These are phyloP conservation scores for Gamarada debralockiae DNA, from an alignment of 495 filamentous ascomycete species.

Conservation along the genomic window DNA sequence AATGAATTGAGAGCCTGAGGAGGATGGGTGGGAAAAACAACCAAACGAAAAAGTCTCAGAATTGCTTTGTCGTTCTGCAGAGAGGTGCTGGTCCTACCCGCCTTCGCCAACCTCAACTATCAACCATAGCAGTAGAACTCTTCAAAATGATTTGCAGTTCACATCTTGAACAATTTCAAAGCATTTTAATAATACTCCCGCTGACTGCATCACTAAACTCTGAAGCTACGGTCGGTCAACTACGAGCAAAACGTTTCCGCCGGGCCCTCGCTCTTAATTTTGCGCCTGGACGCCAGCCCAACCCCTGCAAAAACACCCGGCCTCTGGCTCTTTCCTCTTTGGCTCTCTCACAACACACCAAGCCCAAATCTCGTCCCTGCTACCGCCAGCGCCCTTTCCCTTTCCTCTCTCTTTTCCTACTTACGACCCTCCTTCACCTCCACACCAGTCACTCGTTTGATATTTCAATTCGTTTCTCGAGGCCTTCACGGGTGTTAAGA, in stretches of 20 bases:
- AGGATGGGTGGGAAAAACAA: neutral
- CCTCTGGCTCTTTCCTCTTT: conserved; percentile 1
- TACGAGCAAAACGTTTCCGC: neutral
- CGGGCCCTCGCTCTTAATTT: neutral
- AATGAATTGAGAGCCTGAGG: neutral
- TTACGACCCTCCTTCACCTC: conserved; percentile 14
- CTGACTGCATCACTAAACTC: too few species aligned
- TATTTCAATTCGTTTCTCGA: conserved; percentile 10
- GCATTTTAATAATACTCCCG: neutral
- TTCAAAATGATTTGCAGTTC: too few species aligned
- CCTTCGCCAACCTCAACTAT: too few species aligned
- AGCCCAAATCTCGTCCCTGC: neutral
- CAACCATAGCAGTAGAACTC: too few species aligned
- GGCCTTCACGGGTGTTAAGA: conserved; percentile 3
- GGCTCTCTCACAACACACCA: neutral
- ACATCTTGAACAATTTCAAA: too few species aligned
- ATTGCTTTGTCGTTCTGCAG: too few species aligned
- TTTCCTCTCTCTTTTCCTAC: neutral
- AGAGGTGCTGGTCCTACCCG: too few species aligned
- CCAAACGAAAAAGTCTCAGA: neutral
- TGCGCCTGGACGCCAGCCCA: neutral
- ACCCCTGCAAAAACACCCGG: neutral
- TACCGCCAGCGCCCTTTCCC: neutral
- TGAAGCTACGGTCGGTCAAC: neutral
- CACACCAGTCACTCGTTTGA: conserved; percentile 21